A percentile compares a stretch with the other conserved stretches of the same genome.
Conservation (phyloP, 495 filamentous ascomycete genomes). For the Schizothecium vesticola region DNA sequence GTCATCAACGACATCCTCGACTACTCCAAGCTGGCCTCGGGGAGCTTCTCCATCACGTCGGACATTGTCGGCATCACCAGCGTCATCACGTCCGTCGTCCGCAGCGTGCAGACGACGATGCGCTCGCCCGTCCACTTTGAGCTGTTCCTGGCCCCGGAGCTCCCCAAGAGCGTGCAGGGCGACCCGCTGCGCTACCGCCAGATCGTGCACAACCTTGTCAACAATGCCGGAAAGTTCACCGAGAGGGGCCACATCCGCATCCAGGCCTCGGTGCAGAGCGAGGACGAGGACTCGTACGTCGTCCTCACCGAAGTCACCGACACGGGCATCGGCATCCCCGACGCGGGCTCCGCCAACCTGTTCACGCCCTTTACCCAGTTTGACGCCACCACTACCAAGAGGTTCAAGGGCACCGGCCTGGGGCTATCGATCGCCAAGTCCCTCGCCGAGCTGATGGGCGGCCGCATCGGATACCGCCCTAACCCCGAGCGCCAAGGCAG, state of each 20-base stretch:
- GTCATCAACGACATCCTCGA: conserved; percentile 52
- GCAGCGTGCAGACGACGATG: conserved; percentile 37
- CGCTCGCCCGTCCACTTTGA: conserved; percentile 32
- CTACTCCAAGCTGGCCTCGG: conserved; percentile 45
- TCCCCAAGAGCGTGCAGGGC: conserved; percentile 38
- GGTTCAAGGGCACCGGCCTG: conserved; percentile 73
- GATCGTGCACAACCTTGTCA: conserved; percentile 44
- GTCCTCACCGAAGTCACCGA: conserved; percentile 63
- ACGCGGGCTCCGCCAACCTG: conserved; percentile 54
- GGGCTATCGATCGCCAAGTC: conserved; percentile 75
- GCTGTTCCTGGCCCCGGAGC: conserved; percentile 32
- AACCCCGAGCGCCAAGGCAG: conserved; percentile 51
- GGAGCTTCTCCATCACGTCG: conserved; percentile 40
- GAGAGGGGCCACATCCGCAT: conserved; percentile 39
- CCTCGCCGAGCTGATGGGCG: conserved; percentile 66
- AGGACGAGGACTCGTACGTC: conserved; percentile 38
- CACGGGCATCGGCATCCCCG: conserved; percentile 69
- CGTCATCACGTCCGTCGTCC: conserved; percentile 50
- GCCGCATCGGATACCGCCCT: conserved; percentile 52
- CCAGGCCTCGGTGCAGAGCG: conserved; percentile 25
- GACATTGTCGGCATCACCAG: conserved; percentile 39
- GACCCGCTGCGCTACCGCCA: conserved; percentile 47
- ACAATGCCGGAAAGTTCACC: conserved; percentile 48
- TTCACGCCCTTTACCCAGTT: conserved; percentile 83
- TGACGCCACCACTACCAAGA: conserved; percentile 67